These are phyloP conservation scores for Coprinellus micaceus DNA, from an alignment of 768 basidiomycete species.

Conservation along the genomic window DNA sequence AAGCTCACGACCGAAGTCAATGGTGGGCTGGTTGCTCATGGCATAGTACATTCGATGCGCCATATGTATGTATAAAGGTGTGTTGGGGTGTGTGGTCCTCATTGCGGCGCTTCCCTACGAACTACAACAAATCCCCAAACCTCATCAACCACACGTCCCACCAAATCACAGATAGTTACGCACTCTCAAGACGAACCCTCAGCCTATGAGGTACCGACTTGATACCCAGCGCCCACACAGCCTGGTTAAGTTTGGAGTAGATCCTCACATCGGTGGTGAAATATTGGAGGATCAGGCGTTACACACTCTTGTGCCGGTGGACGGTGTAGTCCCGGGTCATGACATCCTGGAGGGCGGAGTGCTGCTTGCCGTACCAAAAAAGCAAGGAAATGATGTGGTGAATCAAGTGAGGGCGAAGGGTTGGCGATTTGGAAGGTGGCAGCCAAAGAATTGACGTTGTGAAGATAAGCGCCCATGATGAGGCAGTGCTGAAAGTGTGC, in stretches of 20 bases:
- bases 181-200: conserved; percentile 91
- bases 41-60: no score
- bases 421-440: no score
- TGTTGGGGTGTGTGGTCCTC: no score
- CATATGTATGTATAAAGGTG: no score
- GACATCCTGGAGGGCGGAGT: conserved; percentile 96
- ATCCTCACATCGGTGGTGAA: conserved; percentile 88
- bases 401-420: no score
- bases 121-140: not conserved
- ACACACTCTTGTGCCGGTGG: conserved; percentile 93
- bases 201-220: conserved; percentile 91
- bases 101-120: conserved; percentile 94
- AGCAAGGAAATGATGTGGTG: no score
- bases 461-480: no score
- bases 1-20: no score
- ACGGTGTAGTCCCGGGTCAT: conserved; percentile 99
- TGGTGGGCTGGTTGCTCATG: no score
- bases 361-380: conserved; percentile 88
- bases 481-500: no score
- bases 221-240: conserved; percentile 90
- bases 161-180: conserved; percentile 12
- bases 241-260: conserved; percentile 96
- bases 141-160: not conserved
- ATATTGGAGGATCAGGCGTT: conserved; percentile 95
- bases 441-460: no score